Evolutionary conservation across 73 alveolate genomes (phyloP).

Genomic region (Stentor coeruleus): DNA sequence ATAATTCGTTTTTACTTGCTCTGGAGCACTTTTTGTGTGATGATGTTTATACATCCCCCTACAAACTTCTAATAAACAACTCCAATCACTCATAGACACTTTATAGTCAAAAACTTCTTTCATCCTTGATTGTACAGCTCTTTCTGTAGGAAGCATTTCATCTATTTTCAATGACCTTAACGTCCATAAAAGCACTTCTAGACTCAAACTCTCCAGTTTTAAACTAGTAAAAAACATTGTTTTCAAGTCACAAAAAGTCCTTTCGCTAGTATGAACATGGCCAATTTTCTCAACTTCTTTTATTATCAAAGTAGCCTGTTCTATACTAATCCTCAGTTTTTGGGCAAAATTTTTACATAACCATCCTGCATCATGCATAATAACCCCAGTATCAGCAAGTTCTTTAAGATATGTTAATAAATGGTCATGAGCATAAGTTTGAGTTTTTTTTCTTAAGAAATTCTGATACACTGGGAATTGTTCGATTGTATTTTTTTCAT

Average conservation of each 20-base stretch:
- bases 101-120: slow-evolving; percentile 61
- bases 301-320: neutral
- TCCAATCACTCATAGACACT: slow-evolving; percentile 48
- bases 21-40: slow-evolving; percentile 21
- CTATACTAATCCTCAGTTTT: neutral
- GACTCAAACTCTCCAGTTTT: slow-evolving; percentile 42
- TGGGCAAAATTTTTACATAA: neutral
- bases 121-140: slow-evolving; percentile 55
- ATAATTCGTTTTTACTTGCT: no score
- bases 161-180: slow-evolving; percentile 41
- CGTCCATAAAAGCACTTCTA: slow-evolving; percentile 56
- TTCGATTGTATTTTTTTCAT: neutral
- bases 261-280: neutral
- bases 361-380: neutral
- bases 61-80: slow-evolving; percentile 32
- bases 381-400: slow-evolving; percentile 22
- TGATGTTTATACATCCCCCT: neutral
- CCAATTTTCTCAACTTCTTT: neutral
- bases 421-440: slow-evolving; percentile 2
- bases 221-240: slow-evolving; percentile 39
- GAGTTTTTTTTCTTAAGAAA: neutral
- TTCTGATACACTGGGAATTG: slow-evolving; percentile 2
- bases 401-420: slow-evolving; percentile 4
- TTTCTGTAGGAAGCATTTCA: slow-evolving; percentile 63
- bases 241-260: slow-evolving; percentile 2